Evolutionary conservation across 179 eudicot genomes (phyloP).

Genomic region (Beta lomatogona): DNA sequence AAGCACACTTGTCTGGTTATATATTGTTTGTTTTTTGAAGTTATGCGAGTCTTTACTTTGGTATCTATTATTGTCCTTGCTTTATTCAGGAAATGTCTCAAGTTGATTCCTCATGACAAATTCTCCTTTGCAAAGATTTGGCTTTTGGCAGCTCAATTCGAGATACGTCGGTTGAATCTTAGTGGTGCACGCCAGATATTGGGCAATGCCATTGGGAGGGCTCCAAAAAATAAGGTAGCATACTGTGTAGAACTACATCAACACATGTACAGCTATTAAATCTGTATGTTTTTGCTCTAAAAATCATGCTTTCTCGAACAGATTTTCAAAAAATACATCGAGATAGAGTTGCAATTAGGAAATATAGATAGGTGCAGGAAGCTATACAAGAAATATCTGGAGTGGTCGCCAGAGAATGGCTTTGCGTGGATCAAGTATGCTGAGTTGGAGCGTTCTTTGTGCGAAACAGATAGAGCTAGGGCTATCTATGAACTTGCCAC

Average conservation of each 20-base stretch:
- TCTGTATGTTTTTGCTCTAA: constrained; percentile 18
- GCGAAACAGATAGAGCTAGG: constrained; percentile 83
- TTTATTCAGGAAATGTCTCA: constrained; percentile 62
- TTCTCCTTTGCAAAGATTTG: constrained; percentile 93
- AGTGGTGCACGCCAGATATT: constrained; percentile 68
- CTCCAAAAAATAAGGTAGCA: constrained; percentile 86
- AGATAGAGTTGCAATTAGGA: constrained; percentile 76
- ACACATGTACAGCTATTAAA: not conserved
- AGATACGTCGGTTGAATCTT: constrained; percentile 73
- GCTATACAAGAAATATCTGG: constrained; percentile 79
- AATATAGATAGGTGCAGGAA: constrained; percentile 81
- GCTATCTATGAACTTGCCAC: constrained; percentile 83
- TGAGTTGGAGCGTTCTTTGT: constrained; percentile 70
- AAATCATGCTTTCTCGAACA: constrained; percentile 25
- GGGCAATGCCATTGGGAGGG: constrained; percentile 88
- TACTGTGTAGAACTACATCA: not conserved
- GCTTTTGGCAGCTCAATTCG: constrained; percentile 91
- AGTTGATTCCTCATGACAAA: constrained; percentile 76
- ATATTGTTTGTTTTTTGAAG: not conserved
- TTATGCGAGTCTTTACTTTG: not conserved
- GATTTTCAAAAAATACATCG: constrained; percentile 87
- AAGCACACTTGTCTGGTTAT: not conserved
- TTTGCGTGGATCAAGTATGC: constrained; percentile 94
- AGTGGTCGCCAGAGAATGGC: constrained; percentile 93
- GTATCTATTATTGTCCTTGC: not conserved